phyloP scores from a whole-genome alignment of 805 yeast genomes.

The Ogataea allantospora region DNA sequence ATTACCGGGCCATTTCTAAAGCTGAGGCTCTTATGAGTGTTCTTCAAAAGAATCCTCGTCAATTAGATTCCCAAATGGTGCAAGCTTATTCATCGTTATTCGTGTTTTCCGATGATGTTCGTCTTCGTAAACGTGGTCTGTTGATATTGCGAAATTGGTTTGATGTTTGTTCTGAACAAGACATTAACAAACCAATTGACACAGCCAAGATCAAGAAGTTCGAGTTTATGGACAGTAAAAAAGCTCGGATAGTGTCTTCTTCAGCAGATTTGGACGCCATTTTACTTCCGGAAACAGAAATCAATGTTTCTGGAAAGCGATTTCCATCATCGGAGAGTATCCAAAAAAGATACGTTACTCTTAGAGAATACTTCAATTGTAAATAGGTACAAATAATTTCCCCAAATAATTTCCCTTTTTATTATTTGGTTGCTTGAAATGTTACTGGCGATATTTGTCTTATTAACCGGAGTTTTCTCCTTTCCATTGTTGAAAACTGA shows the following conservation, averaged over 20 bases:
- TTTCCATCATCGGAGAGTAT: neutral
- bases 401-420: slow-evolving; percentile 1
- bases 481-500: slow-evolving; percentile 4
- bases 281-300: slow-evolving; percentile 1
- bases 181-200: slow-evolving; percentile 13
- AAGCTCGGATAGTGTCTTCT: neutral
- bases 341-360: slow-evolving; percentile 3
- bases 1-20: slow-evolving; percentile 16
- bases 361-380: slow-evolving; percentile 4
- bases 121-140: slow-evolving; percentile 27
- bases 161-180: slow-evolving; percentile 23
- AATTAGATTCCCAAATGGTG: slow-evolving; percentile 23
- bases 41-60: slow-evolving; percentile 21
- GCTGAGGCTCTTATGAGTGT: slow-evolving; percentile 24
- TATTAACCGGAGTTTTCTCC: neutral
- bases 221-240: slow-evolving; percentile 1
- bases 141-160: slow-evolving; percentile 30
- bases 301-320: slow-evolving; percentile 1
- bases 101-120: slow-evolving; percentile 26
- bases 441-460: neutral
- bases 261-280: neutral
- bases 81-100: slow-evolving; percentile 28
- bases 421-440: too few species aligned
- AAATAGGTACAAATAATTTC: slow-evolving; percentile 1
- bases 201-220: neutral